Evolutionary conservation across 1,284 basidiomycete species (phyloP), one percentile per base, ranked within the genome.

Genomic region (Rhodotorula glutinis): DNA sequence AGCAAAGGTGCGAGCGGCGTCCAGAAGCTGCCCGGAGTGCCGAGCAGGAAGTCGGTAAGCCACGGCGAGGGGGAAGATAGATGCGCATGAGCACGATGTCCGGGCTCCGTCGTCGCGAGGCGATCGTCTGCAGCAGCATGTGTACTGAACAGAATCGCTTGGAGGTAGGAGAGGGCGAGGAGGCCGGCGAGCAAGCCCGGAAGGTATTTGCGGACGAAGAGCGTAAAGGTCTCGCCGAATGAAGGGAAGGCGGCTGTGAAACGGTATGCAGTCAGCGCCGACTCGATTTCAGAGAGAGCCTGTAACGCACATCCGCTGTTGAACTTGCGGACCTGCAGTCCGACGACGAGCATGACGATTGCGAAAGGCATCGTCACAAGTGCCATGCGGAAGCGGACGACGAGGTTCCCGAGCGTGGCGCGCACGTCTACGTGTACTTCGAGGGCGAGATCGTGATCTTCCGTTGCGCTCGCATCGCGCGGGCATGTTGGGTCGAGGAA

Each of bases 401-500:
- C 65, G 11, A 75, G 43, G 10, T 41, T 62, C 5, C 69, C 70
- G 1, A 74, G 53, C 19, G 73, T 75, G 5, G 56, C 63, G 44
- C 57, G 41, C 41, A 69, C 23, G 55, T 75, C 72, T 19, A 76
- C 60, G 3, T n/a, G 52, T 29, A 76, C 43, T 60, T 62, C 53
- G n/a, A 75, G 21, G 4, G 63, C 53, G 2, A 70, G 14, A 30
- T 58, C 57, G 38, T 57, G 33, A 4, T 43, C 33, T 19, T 51
- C 38, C 29, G 11, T 11, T 19, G n/a, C 38, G 11, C 21, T 27
- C 33, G 58, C 3, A 10, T 29, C 25, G 9, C 43, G 49, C 5
- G 64, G 21, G 57, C 73, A 75, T 0, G 65, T 69, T 53, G 75
- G 71, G 49, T 76, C 76, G 33, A 70, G 59, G 71, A 74, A 75